phyloP scores from a whole-genome alignment of 129 eudicot genomes.

The Pulicaria dysenterica region DNA sequence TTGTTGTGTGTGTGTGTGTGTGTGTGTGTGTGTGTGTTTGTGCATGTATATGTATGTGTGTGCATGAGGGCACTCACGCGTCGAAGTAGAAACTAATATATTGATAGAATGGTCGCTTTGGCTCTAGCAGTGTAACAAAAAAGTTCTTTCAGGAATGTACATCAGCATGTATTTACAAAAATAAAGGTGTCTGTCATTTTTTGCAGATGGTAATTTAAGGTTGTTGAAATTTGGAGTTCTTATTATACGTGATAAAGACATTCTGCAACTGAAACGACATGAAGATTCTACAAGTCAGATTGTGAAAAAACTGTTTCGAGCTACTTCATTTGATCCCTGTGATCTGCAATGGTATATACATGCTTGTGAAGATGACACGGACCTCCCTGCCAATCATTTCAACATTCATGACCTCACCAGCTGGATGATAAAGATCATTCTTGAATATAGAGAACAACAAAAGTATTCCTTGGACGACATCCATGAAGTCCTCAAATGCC shows the following conservation, averaged over 20 bases:
- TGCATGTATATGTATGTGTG: no score
- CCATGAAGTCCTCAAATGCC: neutral
- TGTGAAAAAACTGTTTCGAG: neutral
- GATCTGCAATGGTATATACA: neutral
- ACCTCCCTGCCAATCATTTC: neutral
- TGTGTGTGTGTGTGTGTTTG: no score
- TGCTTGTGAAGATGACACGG: neutral
- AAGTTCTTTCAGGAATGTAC: no score
- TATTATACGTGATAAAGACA: conserved; percentile 1
- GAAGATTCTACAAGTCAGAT: neutral
- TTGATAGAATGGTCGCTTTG: no score
- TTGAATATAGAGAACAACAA: neutral
- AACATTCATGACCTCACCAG: neutral
- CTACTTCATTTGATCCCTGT: neutral
- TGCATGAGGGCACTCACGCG: no score
- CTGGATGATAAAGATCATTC: neutral
- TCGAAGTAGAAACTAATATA: no score
- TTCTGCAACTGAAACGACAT: neutral
- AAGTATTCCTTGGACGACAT: neutral
- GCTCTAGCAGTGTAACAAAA: no score
- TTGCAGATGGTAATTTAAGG: conserved; percentile 14
- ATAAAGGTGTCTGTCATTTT: neutral
- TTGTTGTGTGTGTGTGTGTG: no score
- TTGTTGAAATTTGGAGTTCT: conserved; percentile 15
- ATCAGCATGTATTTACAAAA: no score